Conservation (phyloP, 2,329 filamentous ascomycete genomes). For the Colletotrichum sp. region DNA sequence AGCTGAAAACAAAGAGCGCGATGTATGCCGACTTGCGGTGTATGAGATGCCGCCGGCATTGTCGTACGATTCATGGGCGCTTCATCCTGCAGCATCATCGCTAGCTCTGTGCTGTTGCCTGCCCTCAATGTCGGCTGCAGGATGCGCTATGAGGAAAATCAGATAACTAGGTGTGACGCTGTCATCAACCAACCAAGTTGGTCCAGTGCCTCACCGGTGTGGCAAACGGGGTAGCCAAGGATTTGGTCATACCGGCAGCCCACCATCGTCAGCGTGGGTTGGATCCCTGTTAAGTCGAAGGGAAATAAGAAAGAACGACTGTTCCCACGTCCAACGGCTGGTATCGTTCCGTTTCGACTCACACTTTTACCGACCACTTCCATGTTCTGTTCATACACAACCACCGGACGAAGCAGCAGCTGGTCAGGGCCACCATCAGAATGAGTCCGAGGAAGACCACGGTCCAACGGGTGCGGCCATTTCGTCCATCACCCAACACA, state of each 20-base stretch:
- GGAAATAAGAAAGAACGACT: conserved; percentile 6
- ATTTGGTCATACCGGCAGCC: background rate
- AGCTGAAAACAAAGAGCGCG: background rate
- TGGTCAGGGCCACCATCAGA: conserved; percentile 25
- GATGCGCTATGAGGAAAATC: background rate
- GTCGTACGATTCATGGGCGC: background rate
- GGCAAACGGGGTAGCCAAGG: background rate
- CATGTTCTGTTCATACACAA: conserved; percentile 21
- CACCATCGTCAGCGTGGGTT: background rate
- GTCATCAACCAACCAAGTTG: conserved; percentile 2
- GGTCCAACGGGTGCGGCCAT: conserved; percentile 12
- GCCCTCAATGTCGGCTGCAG: background rate
- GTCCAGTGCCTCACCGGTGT: background rate
- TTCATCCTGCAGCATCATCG: background rate
- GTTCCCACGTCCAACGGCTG: background rate
- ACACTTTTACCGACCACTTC: conserved; percentile 24
- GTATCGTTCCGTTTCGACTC: background rate
- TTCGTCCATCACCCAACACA: background rate
- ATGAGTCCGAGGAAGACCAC: conserved; percentile 28
- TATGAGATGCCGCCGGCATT: background rate
- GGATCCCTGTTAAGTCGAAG: background rate
- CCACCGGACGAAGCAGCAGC: conserved; percentile 25
- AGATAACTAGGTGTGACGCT: background rate
- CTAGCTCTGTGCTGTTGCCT: background rate
- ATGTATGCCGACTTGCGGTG: background rate